Conservation (phyloP, 2,329 filamentous ascomycete species). For the Clonostachys byssicola region DNA sequence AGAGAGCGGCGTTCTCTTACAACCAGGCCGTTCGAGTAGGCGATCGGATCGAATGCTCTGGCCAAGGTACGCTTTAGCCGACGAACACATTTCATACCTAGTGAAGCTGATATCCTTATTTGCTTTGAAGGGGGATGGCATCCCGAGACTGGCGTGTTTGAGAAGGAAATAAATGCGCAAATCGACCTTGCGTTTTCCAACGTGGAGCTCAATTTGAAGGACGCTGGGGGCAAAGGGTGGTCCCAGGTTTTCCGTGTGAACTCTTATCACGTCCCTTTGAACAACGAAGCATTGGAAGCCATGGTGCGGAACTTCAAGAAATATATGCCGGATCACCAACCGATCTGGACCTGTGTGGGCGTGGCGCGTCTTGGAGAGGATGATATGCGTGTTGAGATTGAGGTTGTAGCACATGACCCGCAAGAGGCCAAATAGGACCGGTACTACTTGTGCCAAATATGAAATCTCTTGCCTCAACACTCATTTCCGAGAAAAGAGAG, state of each 20-base stretch:
- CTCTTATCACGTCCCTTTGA: constrained; percentile 22
- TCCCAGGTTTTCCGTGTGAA: constrained; percentile 45
- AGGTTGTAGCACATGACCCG: constrained; percentile 43
- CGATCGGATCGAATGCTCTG: constrained; percentile 38
- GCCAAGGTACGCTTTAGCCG: constrained; percentile 31
- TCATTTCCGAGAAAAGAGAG: too few species aligned
- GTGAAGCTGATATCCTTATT: background rate
- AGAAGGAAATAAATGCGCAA: constrained; percentile 32
- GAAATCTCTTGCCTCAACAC: too few species aligned
- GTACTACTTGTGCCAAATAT: too few species aligned
- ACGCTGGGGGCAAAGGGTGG: constrained; percentile 53
- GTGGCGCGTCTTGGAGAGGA: constrained; percentile 39
- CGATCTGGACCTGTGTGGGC: constrained; percentile 49
- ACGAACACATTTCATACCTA: background rate
- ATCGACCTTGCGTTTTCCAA: constrained; percentile 53
- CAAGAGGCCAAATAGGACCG: background rate
- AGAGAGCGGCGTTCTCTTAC: constrained; percentile 24
- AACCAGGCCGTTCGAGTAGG: constrained; percentile 44
- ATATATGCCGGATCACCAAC: constrained; percentile 47
- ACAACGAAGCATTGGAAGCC: constrained; percentile 25
- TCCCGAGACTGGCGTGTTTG: constrained; percentile 15
- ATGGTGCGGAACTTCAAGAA: constrained; percentile 43
- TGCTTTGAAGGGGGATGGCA: constrained; percentile 22
- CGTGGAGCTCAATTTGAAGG: constrained; percentile 43
- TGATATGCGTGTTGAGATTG: constrained; percentile 55